Conservation (phyloP, 257 asterid species). For the Nicotiana paniculata region DNA sequence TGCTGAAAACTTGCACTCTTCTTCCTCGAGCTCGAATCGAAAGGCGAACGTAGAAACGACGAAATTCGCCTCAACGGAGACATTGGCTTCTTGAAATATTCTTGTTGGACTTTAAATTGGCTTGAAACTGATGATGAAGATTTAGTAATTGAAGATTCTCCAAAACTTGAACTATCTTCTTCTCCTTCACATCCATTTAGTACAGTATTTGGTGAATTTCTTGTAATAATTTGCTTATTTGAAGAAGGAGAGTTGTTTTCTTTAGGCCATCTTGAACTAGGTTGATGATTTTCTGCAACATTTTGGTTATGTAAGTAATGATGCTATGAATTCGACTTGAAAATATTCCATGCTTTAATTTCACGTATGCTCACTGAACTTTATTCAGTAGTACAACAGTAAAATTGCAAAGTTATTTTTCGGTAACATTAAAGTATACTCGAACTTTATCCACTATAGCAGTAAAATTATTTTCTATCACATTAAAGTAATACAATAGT, state of each 20-base stretch:
- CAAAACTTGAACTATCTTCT: constrained; percentile 43
- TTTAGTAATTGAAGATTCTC: constrained; percentile 22
- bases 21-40: constrained; percentile 28
- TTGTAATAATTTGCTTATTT: constrained; percentile 19
- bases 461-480: not conserved
- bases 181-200: constrained; percentile 39
- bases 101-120: constrained; percentile 12
- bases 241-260: constrained; percentile 49
- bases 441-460: not conserved
- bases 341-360: not conserved
- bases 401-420: not conserved
- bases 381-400: not conserved
- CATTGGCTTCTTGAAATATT: constrained; percentile 27
- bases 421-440: not conserved
- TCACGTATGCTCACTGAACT: not conserved
- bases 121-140: constrained; percentile 16
- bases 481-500: not conserved
- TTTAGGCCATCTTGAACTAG: constrained; percentile 35
- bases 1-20: constrained; percentile 14
- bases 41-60: constrained; percentile 31
- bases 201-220: constrained; percentile 55
- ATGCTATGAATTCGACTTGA: not conserved
- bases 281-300: constrained; percentile 31
- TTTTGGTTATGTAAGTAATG: not conserved
- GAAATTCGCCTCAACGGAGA: constrained; percentile 43